A percentile compares a stretch with the other conserved stretches of the same genome.
Evolutionary conservation across 257 asterid species (phyloP).

Genomic region (Solanum gracilifrons): DNA sequence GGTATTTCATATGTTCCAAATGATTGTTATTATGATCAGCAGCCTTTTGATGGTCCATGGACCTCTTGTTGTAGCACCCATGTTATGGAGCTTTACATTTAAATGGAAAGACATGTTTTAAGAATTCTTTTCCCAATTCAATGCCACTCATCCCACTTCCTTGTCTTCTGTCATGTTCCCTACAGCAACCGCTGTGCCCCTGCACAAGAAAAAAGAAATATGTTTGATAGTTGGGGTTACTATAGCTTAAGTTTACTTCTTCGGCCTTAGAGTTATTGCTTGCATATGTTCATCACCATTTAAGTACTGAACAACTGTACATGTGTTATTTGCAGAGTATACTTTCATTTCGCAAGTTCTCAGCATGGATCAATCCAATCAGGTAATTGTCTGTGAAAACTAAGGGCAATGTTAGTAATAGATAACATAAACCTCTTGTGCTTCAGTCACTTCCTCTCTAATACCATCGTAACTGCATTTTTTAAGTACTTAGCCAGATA

Average conservation of each 20-base stretch:
- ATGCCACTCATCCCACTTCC: neutral
- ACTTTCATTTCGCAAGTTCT: slow-evolving; percentile 86
- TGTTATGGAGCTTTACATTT: neutral
- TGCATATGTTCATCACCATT: neutral
- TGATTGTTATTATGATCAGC: neutral
- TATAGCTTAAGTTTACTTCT: neutral
- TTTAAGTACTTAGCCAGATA: neutral
- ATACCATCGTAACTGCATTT: neutral
- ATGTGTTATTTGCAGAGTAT: slow-evolving; percentile 55
- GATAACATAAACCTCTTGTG: neutral
- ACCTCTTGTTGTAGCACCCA: neutral
- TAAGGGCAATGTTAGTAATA: neutral
- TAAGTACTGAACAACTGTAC: neutral
- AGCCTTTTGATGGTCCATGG: neutral
- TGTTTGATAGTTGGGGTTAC: neutral
- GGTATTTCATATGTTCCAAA: slow-evolving; percentile 24
- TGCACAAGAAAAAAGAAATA: neutral
- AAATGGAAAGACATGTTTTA: neutral
- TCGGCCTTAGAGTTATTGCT: neutral
- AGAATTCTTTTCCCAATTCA: neutral
- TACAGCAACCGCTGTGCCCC: neutral
- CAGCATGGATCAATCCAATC: slow-evolving; percentile 94
- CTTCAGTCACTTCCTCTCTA: neutral
- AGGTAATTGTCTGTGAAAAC: slow-evolving; percentile 24
- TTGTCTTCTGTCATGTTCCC: neutral